Conservation (phyloP, 176 grass and related monocot genomes). For the Poa annua region DNA sequence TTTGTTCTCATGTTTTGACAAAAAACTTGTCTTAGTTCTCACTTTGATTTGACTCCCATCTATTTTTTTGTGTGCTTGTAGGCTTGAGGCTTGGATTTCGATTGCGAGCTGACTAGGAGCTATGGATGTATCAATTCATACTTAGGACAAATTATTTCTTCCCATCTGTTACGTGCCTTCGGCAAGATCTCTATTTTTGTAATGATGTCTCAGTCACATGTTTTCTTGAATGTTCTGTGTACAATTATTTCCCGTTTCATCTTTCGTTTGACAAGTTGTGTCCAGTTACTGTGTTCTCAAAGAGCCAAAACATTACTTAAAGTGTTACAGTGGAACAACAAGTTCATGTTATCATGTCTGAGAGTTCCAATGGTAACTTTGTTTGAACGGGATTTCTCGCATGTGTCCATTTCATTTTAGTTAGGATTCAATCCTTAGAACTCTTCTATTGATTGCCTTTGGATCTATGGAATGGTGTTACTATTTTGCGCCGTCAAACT, state of each 20-base stretch:
- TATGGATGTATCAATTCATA: conserved; percentile 47
- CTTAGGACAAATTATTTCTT: conserved; percentile 33
- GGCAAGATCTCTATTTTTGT: conserved; percentile 35
- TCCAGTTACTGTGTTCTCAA: not conserved
- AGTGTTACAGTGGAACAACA: not conserved
- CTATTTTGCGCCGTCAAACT: too few relatives aligned
- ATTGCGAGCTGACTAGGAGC: conserved; percentile 46
- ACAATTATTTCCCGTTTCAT: conserved; percentile 37
- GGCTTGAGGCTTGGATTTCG: conserved; percentile 45
- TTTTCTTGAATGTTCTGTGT: conserved; percentile 38
- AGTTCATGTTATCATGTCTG: not conserved
- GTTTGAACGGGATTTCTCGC: too few relatives aligned
- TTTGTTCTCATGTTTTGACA: not conserved
- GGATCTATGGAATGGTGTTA: too few relatives aligned
- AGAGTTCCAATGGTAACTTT: too few relatives aligned
- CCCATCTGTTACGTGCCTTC: conserved; percentile 30
- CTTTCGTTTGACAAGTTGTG: conserved; percentile 4
- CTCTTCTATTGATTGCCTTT: too few relatives aligned
- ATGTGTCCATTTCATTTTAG: too few relatives aligned
- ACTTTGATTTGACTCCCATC: too few relatives aligned
- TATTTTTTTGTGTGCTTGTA: not conserved
- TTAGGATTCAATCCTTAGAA: too few relatives aligned
- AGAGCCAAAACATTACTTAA: not conserved
- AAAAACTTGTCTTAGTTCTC: not conserved
- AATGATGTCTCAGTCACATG: conserved; percentile 36